A percentile compares a stretch with the other conserved stretches of the same genome.
These are phyloP conservation scores for Euphorbia tirucalli DNA, from an alignment of 345 rosid genomes.

Conservation along the genomic window DNA sequence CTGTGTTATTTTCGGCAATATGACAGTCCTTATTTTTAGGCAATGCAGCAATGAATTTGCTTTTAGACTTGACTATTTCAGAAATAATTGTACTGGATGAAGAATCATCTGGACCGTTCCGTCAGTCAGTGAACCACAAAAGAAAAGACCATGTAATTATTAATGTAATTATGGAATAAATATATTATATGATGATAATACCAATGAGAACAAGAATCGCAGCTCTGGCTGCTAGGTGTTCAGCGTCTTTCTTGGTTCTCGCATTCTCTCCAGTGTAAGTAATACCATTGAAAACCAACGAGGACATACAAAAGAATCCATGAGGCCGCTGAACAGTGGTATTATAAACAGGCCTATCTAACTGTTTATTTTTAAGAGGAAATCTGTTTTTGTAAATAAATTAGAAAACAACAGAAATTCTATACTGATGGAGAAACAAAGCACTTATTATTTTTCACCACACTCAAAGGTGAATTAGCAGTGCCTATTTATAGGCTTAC, in stretches of 20 bases:
- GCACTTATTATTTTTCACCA: too few relatives aligned
- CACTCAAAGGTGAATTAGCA: too few relatives aligned
- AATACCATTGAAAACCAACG: slow-evolving; percentile 32
- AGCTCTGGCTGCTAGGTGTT: slow-evolving; percentile 47
- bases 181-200: slow-evolving; percentile 5
- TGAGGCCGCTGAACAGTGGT: slow-evolving; percentile 21
- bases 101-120: slow-evolving; percentile 25
- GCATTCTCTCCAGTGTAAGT: slow-evolving; percentile 30
- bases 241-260: slow-evolving; percentile 51
- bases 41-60: slow-evolving; percentile 26
- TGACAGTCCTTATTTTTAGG: slow-evolving; percentile 20
- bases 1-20: background rate
- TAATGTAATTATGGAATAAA: background rate
- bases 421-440: too few relatives aligned
- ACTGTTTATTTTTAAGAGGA: too few relatives aligned
- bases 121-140: background rate
- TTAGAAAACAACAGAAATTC: too few relatives aligned
- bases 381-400: too few relatives aligned
- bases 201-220: slow-evolving; percentile 38
- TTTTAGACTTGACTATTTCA: slow-evolving; percentile 39
- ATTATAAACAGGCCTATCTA: slow-evolving; percentile 32
- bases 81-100: slow-evolving; percentile 19
- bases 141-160: background rate
- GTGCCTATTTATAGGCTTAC: too few relatives aligned
- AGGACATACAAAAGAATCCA: slow-evolving; percentile 33